Evolutionary conservation across 371 early-diverging fungal genomes (phyloP).

Genomic region (Mucor irregularis): DNA sequence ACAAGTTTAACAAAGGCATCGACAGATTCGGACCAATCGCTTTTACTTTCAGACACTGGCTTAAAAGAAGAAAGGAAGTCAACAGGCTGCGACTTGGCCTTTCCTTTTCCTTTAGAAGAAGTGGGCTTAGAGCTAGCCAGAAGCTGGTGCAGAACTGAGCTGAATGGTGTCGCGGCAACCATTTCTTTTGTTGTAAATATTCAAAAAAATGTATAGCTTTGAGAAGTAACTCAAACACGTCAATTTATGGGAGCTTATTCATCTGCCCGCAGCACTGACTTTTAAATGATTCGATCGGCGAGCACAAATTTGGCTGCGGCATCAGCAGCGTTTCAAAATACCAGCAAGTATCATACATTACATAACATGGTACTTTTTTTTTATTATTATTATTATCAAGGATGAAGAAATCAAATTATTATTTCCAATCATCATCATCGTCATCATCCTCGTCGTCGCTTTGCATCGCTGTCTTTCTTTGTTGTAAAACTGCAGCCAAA

Average conservation of each 20-base stretch:
- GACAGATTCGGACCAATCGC: conserved; percentile 4
- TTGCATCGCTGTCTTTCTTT: conserved; percentile 39
- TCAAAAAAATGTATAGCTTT: no score
- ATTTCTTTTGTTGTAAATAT: not conserved
- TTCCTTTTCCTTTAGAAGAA: conserved; percentile 13
- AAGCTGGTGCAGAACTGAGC: conserved; percentile 10
- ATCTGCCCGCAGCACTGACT: not conserved
- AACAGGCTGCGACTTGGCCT: not conserved
- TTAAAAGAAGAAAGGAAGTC: not conserved
- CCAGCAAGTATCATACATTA: no score
- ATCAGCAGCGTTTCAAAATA: no score
- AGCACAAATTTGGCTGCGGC: no score
- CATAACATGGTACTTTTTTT: no score
- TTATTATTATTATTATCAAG: no score
- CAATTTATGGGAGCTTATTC: not conserved
- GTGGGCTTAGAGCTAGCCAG: not conserved
- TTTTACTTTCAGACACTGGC: not conserved
- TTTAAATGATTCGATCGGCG: not conserved
- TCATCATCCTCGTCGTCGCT: conserved; percentile 40
- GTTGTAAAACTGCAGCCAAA: conserved; percentile 36
- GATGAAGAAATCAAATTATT: no score
- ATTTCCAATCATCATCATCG: conserved; percentile 33
- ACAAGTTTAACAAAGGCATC: conserved; percentile 11
- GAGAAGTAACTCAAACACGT: no score
- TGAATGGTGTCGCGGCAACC: not conserved